A percentile compares a stretch with the other conserved stretches of the same genome.
These are phyloP conservation scores for Capsicum rhomboideum DNA, from an alignment of 257 asterid genomes.

Conservation along the genomic window DNA sequence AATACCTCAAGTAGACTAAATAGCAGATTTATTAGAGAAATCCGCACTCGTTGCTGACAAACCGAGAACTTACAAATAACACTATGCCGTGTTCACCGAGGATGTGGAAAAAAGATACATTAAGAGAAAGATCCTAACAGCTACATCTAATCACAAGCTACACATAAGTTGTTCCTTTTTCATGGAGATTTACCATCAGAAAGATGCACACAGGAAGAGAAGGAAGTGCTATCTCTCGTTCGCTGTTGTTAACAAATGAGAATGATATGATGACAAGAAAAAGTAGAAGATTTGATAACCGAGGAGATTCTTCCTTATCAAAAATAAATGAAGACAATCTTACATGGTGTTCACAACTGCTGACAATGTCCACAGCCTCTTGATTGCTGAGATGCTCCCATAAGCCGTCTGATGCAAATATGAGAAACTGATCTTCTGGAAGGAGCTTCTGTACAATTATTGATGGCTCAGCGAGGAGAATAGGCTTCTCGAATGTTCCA, in stretches of 20 bases:
- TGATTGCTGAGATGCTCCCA: constrained; percentile 91
- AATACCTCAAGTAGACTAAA: neutral
- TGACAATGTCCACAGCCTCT: constrained; percentile 64
- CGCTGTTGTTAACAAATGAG: neutral
- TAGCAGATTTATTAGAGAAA: neutral
- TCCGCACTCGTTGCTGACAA: neutral
- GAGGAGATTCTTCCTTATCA: neutral
- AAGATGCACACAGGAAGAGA: neutral
- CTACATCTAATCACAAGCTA: neutral
- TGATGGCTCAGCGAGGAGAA: constrained; percentile 71
- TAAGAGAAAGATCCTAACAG: neutral
- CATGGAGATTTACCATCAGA: neutral
- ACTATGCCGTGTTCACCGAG: neutral
- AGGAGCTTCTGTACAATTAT: constrained; percentile 41
- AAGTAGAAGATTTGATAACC: neutral
- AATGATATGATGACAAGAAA: neutral
- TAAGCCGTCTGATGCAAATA: constrained; percentile 76
- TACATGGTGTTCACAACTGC: constrained; percentile 49
- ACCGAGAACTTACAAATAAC: neutral
- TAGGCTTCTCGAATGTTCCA: constrained; percentile 54
- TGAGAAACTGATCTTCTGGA: constrained; percentile 65
- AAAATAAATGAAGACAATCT: constrained; percentile 7
- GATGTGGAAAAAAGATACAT: too few species aligned
- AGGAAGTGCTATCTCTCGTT: neutral
- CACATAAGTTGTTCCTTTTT: neutral